Evolutionary conservation across 768 basidiomycete genomes (phyloP), one percentile per base, ranked within the genome.

Genomic region (Amanita brunnescens): DNA sequence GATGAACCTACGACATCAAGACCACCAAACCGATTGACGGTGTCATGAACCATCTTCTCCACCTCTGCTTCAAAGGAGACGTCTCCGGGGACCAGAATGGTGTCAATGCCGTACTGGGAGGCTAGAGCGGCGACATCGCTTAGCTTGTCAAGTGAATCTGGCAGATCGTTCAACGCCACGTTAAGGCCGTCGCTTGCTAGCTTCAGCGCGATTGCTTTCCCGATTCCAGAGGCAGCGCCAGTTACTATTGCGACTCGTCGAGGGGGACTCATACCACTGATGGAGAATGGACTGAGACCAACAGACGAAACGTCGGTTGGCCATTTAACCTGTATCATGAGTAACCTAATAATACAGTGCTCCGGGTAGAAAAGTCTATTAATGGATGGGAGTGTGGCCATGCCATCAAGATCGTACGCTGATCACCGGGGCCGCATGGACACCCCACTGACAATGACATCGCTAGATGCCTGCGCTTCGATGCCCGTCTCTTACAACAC

Each of bases 131-230:
- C 58, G 2, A 71, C 55, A 9, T 55, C 46, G 14, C 61, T 58
- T 0, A 78, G 59, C 14, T 61, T 51, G 5, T 61, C 57, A 2
- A 45, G 52, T 39, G 66, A 64, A 2, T 60, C 54, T 0, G 63
- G 55, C 6, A 75, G 58, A 52, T 77, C 79, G 18, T 73, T 77
- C 43, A 78, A 54, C n/a, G 68, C 70, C 37, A 79, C 56, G 42
- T 75, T 64, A 55, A 68, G 72, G 3, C 78, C 77, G 48, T 75
- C 77, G 10, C 59, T 51, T n/a, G 77, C 73, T 7, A 80, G 70
- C 4, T 74, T 68, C 3, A 68, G 54, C 6, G 76, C 73, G 37
- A 79, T 73, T 30, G 70, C 73, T 34, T 67, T 66, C 0, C 78
- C 78, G 12, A 79, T 76, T 20, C 78, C 79, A 43, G 67, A 70